Evolutionary conservation across 768 basidiomycete genomes (phyloP).

Genomic region (Macrolepiota albuminosa): DNA sequence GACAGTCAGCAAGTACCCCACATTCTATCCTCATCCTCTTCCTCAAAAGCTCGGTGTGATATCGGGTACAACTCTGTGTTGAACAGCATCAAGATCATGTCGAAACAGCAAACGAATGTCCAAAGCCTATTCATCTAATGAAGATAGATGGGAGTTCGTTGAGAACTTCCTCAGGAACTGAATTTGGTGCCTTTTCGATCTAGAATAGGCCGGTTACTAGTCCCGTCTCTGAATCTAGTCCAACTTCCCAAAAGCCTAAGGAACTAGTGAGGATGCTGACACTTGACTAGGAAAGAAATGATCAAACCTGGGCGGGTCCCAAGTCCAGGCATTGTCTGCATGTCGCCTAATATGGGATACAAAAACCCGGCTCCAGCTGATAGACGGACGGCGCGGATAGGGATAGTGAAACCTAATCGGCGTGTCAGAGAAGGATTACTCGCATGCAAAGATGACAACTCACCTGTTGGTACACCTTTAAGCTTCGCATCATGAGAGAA

Average conservation of each 20-base stretch:
- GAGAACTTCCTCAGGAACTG: constrained; percentile 14
- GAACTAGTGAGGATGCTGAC: constrained; percentile 6
- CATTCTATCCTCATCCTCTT: constrained; percentile 3
- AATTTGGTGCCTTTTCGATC: constrained; percentile 1
- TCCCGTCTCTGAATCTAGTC: constrained; percentile 73
- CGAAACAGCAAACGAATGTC: constrained; percentile 3
- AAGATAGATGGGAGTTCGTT: constrained; percentile 17
- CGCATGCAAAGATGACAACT: constrained; percentile 11
- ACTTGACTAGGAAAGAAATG: not conserved
- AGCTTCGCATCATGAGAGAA: constrained; percentile 92
- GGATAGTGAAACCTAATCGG: constrained; percentile 77
- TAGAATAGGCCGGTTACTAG: constrained; percentile 86
- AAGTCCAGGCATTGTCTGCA: constrained; percentile 98
- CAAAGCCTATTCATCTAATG: constrained; percentile 14
- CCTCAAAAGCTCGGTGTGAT: constrained; percentile 3
- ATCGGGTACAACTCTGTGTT: constrained; percentile 12
- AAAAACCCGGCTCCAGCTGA: constrained; percentile 95
- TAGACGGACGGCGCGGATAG: constrained; percentile 82
- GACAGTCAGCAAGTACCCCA: not conserved
- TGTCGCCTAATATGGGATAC: constrained; percentile 92
- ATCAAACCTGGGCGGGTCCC: constrained; percentile 79
- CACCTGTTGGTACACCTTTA: constrained; percentile 84
- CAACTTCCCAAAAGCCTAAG: constrained; percentile 89
- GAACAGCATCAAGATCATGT: constrained; percentile 13
- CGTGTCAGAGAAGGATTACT: not conserved